phyloP scores from a whole-genome alignment of 78 protist species.

The Salpingoeca rosetta region DNA sequence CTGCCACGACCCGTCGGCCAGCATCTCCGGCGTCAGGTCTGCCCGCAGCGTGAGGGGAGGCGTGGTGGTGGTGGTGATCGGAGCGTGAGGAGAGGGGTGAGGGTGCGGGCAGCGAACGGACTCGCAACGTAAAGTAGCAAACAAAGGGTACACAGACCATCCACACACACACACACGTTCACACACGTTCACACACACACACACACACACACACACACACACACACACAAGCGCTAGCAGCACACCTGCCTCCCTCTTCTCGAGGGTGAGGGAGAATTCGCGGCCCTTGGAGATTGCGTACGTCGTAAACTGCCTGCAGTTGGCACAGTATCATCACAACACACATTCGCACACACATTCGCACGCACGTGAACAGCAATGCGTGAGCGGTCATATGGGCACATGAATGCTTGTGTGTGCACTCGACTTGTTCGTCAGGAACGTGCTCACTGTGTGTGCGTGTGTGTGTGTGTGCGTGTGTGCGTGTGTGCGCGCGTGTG shows the following conservation, averaged over 20 bases:
- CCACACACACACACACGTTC: too few species aligned
- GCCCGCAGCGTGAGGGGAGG: background rate
- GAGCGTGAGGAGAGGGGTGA: conserved; percentile 5
- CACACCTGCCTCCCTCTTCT: background rate
- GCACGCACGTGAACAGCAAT: too few species aligned
- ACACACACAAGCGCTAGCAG: background rate
- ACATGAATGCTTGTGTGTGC: too few species aligned
- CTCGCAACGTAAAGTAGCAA: background rate
- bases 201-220: background rate
- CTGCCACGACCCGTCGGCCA: conserved; percentile 32
- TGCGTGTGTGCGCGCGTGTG: too few species aligned
- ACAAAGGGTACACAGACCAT: conserved; percentile 12
- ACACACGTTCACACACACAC: background rate
- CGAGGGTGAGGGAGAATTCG: background rate
- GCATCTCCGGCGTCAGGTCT: conserved; percentile 1
- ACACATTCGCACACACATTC: too few species aligned
- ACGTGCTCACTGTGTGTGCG: too few species aligned
- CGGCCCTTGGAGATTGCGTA: conserved; percentile 6
- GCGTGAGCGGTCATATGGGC: too few species aligned
- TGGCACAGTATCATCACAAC: background rate
- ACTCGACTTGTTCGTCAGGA: too few species aligned
- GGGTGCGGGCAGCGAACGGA: background rate
- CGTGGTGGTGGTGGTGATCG: conserved; percentile 12
- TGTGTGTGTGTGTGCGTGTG: too few species aligned
- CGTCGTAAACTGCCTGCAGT: background rate